Base-by-base conservation (phyloP, 305 asterid genomes). In the Lippia alba region DNA sequence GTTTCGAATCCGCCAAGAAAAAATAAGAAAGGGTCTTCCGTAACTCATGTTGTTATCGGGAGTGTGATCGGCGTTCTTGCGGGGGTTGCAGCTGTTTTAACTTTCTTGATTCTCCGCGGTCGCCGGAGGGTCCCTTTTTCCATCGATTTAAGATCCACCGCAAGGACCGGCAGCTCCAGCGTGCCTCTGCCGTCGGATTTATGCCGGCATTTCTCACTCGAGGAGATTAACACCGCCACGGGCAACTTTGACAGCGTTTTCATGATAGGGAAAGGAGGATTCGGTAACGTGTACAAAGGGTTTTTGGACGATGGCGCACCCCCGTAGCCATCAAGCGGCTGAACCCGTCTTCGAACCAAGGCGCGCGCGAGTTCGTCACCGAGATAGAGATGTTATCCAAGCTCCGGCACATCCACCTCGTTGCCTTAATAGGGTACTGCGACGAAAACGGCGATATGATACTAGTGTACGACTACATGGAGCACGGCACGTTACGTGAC, bases 381-480 rank as follows among this genome's bases (percentile, higher is more conserved):
- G 94, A 87, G 57, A 90, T 90, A 71, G 72, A 76, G 16, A 73
- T 84, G 86, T 39, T 89, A 10, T 89, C 92, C 0, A 82, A 77
- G 53, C 81, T 89, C 0, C 54, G 92, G 36, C 89, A 89, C 78
- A 24, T 74, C 15, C 94, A 89, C 69, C 18, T 89, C 2, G 94
- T 89, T 0, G 80, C 91, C 0, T 64, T 89, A 46, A 87, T 87
- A 44, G 92, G 96, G 14, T 85, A 87, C 34, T 85, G 86, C 57
- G 80, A 82, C 34, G 84, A 84, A 7, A 41, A 62, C 0, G 76
- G 82, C 0, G 94, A 89, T 68, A 89, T 87, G 96, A 85, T 89
- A 70, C 56, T 89, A 44, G 87, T 89, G 20, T 87, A 89, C 54
- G 92, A 87, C 14, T 86, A 86, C 84, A 86, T 87, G 95, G 34